Conservation (phyloP, 805 yeast species). For the Maudiozyma turicensis region DNA sequence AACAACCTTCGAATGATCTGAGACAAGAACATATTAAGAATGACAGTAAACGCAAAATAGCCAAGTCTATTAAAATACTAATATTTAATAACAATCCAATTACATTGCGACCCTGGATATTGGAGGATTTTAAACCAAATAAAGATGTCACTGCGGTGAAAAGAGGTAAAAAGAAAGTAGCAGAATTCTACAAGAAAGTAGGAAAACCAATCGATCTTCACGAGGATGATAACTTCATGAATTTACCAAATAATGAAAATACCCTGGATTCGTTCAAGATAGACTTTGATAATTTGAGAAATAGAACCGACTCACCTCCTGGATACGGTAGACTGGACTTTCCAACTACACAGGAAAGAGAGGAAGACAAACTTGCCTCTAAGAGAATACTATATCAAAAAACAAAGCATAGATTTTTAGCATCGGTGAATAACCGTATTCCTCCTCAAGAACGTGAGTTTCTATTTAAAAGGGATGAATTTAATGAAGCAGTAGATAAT, state of each 20-base stretch:
- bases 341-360: conserved; percentile 45
- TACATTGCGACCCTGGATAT: conserved; percentile 25
- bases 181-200: conserved; percentile 14
- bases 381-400: conserved; percentile 29
- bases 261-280: conserved; percentile 11
- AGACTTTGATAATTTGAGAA: conserved; percentile 24
- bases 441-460: conserved; percentile 30
- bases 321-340: conserved; percentile 53
- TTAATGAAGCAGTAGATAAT: conserved; percentile 31
- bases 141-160: conserved; percentile 6
- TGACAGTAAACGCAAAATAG: neutral
- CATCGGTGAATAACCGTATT: conserved; percentile 31
- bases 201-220: conserved; percentile 11
- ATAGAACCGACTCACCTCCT: conserved; percentile 41
- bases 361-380: conserved; percentile 30
- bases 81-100: conserved; percentile 21
- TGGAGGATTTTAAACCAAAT: conserved; percentile 27
- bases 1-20: too few species aligned
- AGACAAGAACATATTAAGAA: neutral
- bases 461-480: conserved; percentile 35
- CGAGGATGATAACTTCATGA: neutral
- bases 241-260: conserved; percentile 5
- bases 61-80: neutral
- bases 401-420: conserved; percentile 36
- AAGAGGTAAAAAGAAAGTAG: conserved; percentile 11